phyloP scores from a whole-genome alignment of 2,329 filamentous ascomycete genomes.

The Blastomyces gilchristii region DNA sequence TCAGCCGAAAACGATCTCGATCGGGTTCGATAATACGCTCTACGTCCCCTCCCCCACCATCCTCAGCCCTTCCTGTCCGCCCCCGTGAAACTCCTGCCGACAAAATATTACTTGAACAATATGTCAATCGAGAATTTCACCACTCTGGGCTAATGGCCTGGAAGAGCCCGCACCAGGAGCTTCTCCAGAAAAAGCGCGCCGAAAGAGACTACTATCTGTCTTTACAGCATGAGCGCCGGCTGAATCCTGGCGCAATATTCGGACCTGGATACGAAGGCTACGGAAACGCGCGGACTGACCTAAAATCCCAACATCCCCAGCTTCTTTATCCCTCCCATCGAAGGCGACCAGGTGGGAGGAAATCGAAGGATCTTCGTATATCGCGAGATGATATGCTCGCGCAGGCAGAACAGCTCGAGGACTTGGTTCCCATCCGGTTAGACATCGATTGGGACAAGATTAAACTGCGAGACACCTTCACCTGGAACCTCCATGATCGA shows the following conservation, averaged over 20 bases:
- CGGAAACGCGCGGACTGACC: conserved; percentile 75
- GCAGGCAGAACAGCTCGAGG: conserved; percentile 84
- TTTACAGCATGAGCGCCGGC: conserved; percentile 49
- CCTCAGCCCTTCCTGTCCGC: conserved; percentile 23
- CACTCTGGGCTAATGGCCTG: conserved; percentile 45
- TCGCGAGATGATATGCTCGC: conserved; percentile 68
- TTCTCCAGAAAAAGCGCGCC: conserved; percentile 53
- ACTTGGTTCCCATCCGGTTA: conserved; percentile 79
- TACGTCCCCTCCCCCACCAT: conserved; percentile 22
- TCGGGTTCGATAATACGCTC: conserved; percentile 47
- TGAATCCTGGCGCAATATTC: conserved; percentile 50
- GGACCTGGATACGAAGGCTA: conserved; percentile 74
- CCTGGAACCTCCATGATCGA: conserved; percentile 94
- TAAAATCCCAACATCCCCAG: conserved; percentile 51
- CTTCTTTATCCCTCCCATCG: conserved; percentile 73
- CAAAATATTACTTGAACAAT: conserved; percentile 50
- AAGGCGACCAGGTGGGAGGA: conserved; percentile 64
- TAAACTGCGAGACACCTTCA: conserved; percentile 92
- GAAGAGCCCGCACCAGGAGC: conserved; percentile 45
- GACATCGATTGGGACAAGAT: conserved; percentile 95
- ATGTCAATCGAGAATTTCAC: conserved; percentile 53
- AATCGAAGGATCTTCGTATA: conserved; percentile 62
- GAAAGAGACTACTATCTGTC: conserved; percentile 61
- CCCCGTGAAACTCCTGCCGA: conserved; percentile 36
- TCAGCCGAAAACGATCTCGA: conserved; percentile 49